These are phyloP conservation scores for Elsinoe batatas DNA, from an alignment of 2,329 filamentous ascomycete genomes.

Conservation along the genomic window DNA sequence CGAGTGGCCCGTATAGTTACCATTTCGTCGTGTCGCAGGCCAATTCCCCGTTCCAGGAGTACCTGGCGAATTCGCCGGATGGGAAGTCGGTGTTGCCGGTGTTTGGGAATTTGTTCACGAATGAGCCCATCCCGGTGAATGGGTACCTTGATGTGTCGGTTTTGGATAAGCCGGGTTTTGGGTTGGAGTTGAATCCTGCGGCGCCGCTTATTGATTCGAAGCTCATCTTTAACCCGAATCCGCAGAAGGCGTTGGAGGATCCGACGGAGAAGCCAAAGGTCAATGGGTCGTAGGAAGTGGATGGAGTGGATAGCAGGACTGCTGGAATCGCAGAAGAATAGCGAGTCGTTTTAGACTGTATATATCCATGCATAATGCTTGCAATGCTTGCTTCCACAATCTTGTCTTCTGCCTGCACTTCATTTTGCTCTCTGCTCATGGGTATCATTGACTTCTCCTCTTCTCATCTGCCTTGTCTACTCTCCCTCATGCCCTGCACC, in stretches of 20 bases:
- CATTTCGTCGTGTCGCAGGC: constrained; percentile 91
- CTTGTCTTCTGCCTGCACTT: neutral
- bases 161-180: constrained; percentile 84
- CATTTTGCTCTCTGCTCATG: neutral
- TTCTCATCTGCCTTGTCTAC: constrained; percentile 37
- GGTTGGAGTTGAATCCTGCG: constrained; percentile 72
- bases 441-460: neutral
- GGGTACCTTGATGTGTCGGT: constrained; percentile 65
- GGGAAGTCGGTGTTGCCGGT: constrained; percentile 83
- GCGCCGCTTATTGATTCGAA: constrained; percentile 70
- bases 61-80: constrained; percentile 85
- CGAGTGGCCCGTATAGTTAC: constrained; percentile 88
- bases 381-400: neutral
- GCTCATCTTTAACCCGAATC: constrained; percentile 60
- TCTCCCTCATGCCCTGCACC: constrained; percentile 59
- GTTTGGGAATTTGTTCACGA: constrained; percentile 81
- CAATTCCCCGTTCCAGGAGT: constrained; percentile 92
- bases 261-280: constrained; percentile 18
- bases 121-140: constrained; percentile 79
- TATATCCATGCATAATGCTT: constrained; percentile 10
- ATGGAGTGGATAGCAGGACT: constrained; percentile 21
- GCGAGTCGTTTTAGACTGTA: constrained; percentile 1
- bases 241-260: constrained; percentile 30
- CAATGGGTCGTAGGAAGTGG: neutral
- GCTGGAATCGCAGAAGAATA: constrained; percentile 14